Conservation (phyloP, 2,329 filamentous ascomycete genomes). For the Tolypocladium amazonense region DNA sequence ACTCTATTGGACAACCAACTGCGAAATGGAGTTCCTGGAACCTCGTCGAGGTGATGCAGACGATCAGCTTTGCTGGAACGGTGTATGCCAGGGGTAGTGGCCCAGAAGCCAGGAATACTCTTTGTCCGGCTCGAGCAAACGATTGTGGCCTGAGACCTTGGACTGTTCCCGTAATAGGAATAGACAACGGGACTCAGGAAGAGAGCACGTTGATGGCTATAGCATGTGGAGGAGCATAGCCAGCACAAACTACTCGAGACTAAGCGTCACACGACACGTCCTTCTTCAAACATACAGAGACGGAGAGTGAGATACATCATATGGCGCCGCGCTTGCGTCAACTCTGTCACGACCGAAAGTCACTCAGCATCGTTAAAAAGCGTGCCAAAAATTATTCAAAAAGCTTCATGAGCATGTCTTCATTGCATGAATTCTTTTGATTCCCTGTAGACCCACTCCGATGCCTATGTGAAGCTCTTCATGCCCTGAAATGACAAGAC, state of each 20-base stretch:
- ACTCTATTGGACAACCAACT: background rate
- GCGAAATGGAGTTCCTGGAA: background rate
- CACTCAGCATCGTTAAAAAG: background rate
- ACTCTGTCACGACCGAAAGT: background rate
- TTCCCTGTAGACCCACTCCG: conserved; percentile 27
- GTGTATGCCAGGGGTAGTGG: background rate
- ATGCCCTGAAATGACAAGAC: conserved; percentile 23
- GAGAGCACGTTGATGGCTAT: background rate
- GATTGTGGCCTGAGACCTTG: background rate
- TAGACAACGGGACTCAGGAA: background rate
- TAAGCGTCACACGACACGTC: no score
- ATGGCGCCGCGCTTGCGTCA: background rate
- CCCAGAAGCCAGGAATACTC: background rate
- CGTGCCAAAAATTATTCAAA: background rate
- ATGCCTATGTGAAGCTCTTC: conserved; percentile 26
- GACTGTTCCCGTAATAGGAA: background rate
- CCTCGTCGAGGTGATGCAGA: background rate
- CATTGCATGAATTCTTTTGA: conserved; percentile 22
- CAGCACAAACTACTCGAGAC: background rate
- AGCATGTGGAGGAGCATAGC: background rate
- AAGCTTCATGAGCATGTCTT: conserved; percentile 5
- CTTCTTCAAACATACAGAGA: background rate
- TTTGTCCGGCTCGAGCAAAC: background rate
- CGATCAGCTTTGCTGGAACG: background rate
- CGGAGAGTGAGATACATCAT: background rate